Conservation (phyloP, 2,329 filamentous ascomycete genomes). For the Ceratocystis huliohia region DNA sequence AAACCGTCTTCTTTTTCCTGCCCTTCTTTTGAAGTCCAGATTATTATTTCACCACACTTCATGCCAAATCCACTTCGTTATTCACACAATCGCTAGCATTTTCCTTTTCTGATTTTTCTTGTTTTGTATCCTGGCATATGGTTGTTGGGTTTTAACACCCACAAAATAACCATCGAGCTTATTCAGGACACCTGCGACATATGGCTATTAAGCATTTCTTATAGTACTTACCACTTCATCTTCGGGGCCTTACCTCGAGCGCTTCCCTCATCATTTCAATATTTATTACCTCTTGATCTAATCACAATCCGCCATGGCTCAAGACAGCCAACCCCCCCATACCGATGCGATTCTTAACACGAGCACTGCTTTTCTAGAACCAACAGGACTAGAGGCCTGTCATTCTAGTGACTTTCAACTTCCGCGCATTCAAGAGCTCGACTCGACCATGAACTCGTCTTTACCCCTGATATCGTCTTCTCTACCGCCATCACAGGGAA, state of each 20-base stretch:
- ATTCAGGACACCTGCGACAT: not conserved
- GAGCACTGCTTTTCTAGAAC: constrained; percentile 3
- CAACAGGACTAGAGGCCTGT: not conserved
- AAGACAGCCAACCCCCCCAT: not conserved
- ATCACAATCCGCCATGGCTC: not conserved
- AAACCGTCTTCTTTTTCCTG: not conserved
- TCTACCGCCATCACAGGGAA: not conserved
- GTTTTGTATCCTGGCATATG: not conserved
- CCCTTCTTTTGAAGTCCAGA: not conserved
- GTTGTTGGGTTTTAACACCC: not conserved
- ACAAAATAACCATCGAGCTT: not conserved
- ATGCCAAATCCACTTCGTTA: not conserved
- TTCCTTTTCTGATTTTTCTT: not conserved
- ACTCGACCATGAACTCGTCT: constrained; percentile 2
- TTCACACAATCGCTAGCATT: not conserved
- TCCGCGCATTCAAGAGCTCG: constrained; percentile 18
- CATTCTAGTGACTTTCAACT: constrained; percentile 8
- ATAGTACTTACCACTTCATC: not conserved
- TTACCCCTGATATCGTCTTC: constrained; percentile 10
- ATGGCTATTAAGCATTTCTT: not conserved
- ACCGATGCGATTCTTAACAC: constrained; percentile 3
- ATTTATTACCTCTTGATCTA: not conserved
- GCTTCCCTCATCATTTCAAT: not conserved
- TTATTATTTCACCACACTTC: not conserved
- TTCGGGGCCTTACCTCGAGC: not conserved